Base-by-base conservation (phyloP, 2,329 filamentous ascomycete species). In the Cercospora janseana region DNA sequence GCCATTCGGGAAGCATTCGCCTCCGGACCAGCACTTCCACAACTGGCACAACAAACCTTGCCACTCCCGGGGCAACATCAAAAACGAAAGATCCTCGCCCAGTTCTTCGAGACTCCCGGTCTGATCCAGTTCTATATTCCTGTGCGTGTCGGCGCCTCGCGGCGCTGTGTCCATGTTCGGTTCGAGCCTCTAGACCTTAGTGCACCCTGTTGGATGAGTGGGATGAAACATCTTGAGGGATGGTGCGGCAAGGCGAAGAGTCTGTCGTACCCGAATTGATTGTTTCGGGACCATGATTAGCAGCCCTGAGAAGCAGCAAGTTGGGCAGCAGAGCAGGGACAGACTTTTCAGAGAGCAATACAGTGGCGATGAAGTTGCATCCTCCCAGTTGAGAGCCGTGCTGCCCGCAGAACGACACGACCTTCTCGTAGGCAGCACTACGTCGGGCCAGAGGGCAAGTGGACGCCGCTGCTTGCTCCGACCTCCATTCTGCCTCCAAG, bases 141-240 rank as follows among this genome's bases (percentile, higher is more conserved):
- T 10, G 44, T 34, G 2, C 32, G 6, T 7, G 6, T 31, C 8
- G 21, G 23, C 3, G 20, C 13, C 13, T 26, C 18, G 2, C 16
- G 2, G 15, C 35, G 35, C 18, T 23, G 16, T 18, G 16, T 40
- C 7, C 35, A 40, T 21, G 18, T 40, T 23, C 35, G 5, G 3
- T 47, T 47, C 45, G 32, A 40, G 18, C 32, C 45, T 4, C 29
- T 47, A 7, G 24, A 47, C 9, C n/a, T 40, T n/a, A 12, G 10
- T 8, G 18, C 3, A 4, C 13, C 23, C 7, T 47, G 45, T 31
- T 47, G 45, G 45, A 24, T 40, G 9, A 40, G 45, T 16, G n/a
- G 15, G 5, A 12, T 12, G 9, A 6, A 6, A 12, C 45, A 47
- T 40, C 8, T 6, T 2, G 24, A 40, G 38, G 31, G 16, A 4